phyloP scores from a whole-genome alignment of 2,329 filamentous ascomycete genomes.

The Fusarium kyushuense region DNA sequence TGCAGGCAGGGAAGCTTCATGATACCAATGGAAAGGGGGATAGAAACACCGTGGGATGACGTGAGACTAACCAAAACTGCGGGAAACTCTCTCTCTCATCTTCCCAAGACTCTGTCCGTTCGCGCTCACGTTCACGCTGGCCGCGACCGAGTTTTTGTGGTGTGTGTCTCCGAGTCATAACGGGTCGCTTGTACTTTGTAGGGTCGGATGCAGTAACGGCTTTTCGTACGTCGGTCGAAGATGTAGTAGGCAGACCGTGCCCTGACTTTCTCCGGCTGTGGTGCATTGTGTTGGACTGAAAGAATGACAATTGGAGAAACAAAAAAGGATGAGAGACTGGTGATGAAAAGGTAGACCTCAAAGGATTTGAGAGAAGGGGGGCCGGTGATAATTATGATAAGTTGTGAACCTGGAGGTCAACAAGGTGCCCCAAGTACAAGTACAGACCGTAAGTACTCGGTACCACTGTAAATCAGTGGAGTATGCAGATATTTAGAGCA shows the following conservation, averaged over 20 bases:
- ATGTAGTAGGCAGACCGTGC: slow-evolving; percentile 64
- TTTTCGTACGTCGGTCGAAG: slow-evolving; percentile 68
- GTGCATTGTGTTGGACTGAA: slow-evolving; percentile 58
- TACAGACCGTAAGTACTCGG: slow-evolving; percentile 39
- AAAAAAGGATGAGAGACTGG: slow-evolving; percentile 21
- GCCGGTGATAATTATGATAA: slow-evolving; percentile 30
- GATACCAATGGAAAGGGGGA: slow-evolving; percentile 21
- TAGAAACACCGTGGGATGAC: slow-evolving; percentile 16
- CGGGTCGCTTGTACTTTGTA: slow-evolving; percentile 62
- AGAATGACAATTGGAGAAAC: slow-evolving; percentile 10
- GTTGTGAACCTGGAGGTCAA: slow-evolving; percentile 38
- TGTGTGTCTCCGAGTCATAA: slow-evolving; percentile 59
- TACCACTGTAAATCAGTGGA: slow-evolving; percentile 42
- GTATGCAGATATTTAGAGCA: slow-evolving; percentile 38
- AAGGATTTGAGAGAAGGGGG: slow-evolving; percentile 34
- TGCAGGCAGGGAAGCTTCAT: slow-evolving; percentile 35
- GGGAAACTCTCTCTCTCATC: slow-evolving; percentile 73
- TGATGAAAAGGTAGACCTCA: slow-evolving; percentile 21
- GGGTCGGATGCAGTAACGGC: slow-evolving; percentile 60
- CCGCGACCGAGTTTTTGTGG: slow-evolving; percentile 65
- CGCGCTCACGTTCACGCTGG: slow-evolving; percentile 63
- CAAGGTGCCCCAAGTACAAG: slow-evolving; percentile 22
- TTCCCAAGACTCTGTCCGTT: slow-evolving; percentile 65
- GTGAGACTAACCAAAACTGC: slow-evolving; percentile 70
- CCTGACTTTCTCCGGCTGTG: slow-evolving; percentile 69